phyloP scores from a whole-genome alignment of 2,329 filamentous ascomycete species.

The Ciborinia camelliae region DNA sequence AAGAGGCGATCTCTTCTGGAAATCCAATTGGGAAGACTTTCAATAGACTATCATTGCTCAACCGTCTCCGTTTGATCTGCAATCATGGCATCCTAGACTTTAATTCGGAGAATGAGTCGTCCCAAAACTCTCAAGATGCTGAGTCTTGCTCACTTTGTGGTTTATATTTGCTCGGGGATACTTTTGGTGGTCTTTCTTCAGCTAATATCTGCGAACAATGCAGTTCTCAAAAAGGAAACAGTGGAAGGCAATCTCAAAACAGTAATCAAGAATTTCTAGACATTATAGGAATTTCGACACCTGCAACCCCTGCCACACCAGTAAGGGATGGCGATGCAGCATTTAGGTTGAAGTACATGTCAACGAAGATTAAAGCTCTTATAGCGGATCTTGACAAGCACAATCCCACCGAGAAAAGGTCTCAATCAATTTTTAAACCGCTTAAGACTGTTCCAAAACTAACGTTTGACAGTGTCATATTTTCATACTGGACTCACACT shows the following conservation, averaged over 20 bases:
- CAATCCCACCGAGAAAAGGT: constrained; percentile 7
- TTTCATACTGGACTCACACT: constrained; percentile 50
- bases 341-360: too few species aligned
- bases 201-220: too few species aligned
- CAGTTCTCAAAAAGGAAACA: too few species aligned
- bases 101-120: background rate
- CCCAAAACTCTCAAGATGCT: constrained; percentile 18
- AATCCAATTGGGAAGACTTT: constrained; percentile 35
- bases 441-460: background rate
- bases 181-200: too few species aligned
- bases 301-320: too few species aligned
- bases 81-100: constrained; percentile 42
- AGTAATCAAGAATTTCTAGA: too few species aligned
- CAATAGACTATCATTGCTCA: constrained; percentile 46
- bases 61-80: constrained; percentile 46
- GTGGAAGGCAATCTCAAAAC: too few species aligned
- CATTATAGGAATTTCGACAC: too few species aligned
- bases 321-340: too few species aligned
- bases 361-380: too few species aligned
- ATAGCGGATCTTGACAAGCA: constrained; percentile 20
- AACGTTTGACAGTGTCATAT: constrained; percentile 43
- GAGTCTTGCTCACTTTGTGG: constrained; percentile 37
- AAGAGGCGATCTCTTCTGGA: constrained; percentile 36
- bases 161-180: too few species aligned
- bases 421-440: background rate